These are phyloP conservation scores for Colletotrichum sp. DNA, from an alignment of 2,329 filamentous ascomycete species.

Conservation along the genomic window DNA sequence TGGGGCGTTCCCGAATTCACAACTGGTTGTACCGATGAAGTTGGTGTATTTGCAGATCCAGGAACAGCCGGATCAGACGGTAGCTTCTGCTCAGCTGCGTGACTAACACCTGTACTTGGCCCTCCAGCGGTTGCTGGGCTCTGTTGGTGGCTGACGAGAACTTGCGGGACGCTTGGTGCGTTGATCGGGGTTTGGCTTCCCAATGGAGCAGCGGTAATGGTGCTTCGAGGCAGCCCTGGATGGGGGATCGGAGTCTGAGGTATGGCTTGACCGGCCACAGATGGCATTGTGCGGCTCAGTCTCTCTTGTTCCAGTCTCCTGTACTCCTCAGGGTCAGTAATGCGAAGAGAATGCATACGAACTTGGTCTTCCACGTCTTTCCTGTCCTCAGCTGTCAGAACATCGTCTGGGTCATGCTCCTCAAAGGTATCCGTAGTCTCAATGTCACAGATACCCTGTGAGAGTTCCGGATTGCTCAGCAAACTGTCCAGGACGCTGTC, in stretches of 20 bases:
- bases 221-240: neutral
- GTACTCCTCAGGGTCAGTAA: constrained; percentile 36
- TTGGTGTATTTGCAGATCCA: neutral
- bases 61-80: neutral
- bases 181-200: neutral
- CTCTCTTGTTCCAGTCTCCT: constrained; percentile 23
- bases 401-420: constrained; percentile 66
- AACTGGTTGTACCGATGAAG: neutral
- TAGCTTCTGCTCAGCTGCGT: neutral
- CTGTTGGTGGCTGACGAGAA: neutral
- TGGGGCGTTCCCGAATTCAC: neutral
- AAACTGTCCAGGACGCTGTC: constrained; percentile 65
- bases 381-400: constrained; percentile 65
- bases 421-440: constrained; percentile 76
- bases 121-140: neutral
- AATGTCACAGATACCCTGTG: constrained; percentile 57
- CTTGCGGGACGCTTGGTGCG: neutral
- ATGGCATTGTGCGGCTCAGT: neutral
- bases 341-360: constrained; percentile 35
- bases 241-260: neutral
- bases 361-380: constrained; percentile 53
- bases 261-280: neutral
- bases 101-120: neutral
- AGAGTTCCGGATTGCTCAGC: constrained; percentile 38
- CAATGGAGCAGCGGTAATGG: neutral